Evolutionary conservation across 1,284 basidiomycete species (phyloP).

Genomic region (Volvariella volvacea): DNA sequence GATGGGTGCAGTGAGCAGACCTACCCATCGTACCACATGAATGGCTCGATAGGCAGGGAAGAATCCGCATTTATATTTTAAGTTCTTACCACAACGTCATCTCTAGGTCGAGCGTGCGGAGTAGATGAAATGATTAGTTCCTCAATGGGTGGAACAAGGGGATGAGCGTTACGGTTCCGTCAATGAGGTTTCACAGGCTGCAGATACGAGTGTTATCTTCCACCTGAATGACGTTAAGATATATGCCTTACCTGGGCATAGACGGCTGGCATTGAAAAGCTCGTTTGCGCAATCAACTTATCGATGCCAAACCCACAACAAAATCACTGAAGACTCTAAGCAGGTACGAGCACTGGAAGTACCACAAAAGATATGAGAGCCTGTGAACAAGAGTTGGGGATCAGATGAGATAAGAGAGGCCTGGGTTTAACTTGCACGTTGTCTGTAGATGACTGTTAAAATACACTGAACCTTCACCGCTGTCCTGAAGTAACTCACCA

Average conservation of each 20-base stretch:
- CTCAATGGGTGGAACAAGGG: background rate
- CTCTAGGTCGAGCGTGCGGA: conserved; percentile 32
- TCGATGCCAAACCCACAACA: conserved; percentile 5
- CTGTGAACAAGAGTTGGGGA: conserved; percentile 21
- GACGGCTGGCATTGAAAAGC: conserved; percentile 64
- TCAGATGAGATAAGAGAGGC: background rate
- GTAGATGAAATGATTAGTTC: conserved; percentile 1
- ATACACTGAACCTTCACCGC: background rate
- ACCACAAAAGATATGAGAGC: conserved; percentile 83
- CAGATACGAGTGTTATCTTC: conserved; percentile 2
- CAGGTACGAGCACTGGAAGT: conserved; percentile 17
- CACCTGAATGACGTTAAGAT: conserved; percentile 4
- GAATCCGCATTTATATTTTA: background rate
- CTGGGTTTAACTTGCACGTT: background rate
- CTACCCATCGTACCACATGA: conserved; percentile 26
- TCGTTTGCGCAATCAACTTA: conserved; percentile 80
- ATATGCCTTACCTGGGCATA: conserved; percentile 57
- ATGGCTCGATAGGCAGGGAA: background rate
- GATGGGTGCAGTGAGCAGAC: conserved; percentile 73
- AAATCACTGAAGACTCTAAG: conserved; percentile 1
- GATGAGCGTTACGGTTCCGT: conserved; percentile 58
- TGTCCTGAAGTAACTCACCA: no score
- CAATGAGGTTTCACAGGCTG: conserved; percentile 74
- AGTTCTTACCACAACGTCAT: conserved; percentile 69
- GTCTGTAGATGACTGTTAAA: background rate